Evolutionary conservation across 768 basidiomycete genomes (phyloP).

Genomic region (Russula griseocarnosa): DNA sequence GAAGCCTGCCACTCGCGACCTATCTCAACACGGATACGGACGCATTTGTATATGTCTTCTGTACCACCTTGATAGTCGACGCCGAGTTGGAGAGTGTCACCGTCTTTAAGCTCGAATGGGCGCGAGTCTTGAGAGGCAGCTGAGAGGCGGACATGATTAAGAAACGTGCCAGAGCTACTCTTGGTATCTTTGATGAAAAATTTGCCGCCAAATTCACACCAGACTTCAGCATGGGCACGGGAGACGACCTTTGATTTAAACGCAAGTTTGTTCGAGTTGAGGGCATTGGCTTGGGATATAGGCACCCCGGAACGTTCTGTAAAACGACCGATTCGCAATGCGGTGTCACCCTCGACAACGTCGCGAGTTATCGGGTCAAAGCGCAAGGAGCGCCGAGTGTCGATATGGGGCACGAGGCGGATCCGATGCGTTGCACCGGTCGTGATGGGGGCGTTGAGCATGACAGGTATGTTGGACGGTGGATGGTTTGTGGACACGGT

Average conservation of each 20-base stretch:
- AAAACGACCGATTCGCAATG: slow-evolving; percentile 89
- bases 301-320: slow-evolving; percentile 78
- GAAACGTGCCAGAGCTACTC: slow-evolving; percentile 85
- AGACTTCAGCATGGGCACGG: slow-evolving; percentile 91
- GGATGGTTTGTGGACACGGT: slow-evolving; percentile 29
- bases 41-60: slow-evolving; percentile 95
- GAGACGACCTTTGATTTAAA: slow-evolving; percentile 97
- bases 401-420: slow-evolving; percentile 92
- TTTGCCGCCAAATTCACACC: slow-evolving; percentile 62
- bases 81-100: slow-evolving; percentile 90
- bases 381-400: slow-evolving; percentile 79
- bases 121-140: slow-evolving; percentile 77
- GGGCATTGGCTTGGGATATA: slow-evolving; percentile 59
- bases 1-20: slow-evolving; percentile 86
- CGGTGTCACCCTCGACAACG: slow-evolving; percentile 60
- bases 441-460: slow-evolving; percentile 29
- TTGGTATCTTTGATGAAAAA: slow-evolving; percentile 92
- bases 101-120: slow-evolving; percentile 79
- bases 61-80: slow-evolving; percentile 97
- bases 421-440: slow-evolving; percentile 58
- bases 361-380: slow-evolving; percentile 93
- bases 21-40: slow-evolving; percentile 92
- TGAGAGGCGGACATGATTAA: slow-evolving; percentile 90
- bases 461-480: slow-evolving; percentile 27
- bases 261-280: slow-evolving; percentile 79